These are phyloP conservation scores for Pulicaria dysenterica DNA, from an alignment of 129 eudicot species.

Conservation along the genomic window DNA sequence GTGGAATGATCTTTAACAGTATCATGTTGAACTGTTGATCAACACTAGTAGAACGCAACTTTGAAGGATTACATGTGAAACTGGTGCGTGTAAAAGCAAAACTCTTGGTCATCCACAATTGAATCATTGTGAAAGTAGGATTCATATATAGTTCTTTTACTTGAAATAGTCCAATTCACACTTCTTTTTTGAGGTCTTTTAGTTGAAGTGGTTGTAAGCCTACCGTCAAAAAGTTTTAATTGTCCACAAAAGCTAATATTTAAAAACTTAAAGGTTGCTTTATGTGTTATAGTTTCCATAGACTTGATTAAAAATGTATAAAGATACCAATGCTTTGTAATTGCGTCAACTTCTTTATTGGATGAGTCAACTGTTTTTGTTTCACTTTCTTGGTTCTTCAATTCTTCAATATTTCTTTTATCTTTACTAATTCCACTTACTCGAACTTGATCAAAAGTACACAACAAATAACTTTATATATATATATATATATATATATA, in stretches of 20 bases:
- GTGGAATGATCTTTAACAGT: not conserved
- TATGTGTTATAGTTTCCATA: not conserved
- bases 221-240: slow-evolving; percentile 11
- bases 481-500: no score
- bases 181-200: not conserved
- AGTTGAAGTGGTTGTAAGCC: slow-evolving; percentile 2
- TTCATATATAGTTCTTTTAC: not conserved
- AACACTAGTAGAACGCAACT: slow-evolving; percentile 19
- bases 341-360: not conserved
- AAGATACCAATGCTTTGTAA: not conserved
- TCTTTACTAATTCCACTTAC: no score
- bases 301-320: not conserved
- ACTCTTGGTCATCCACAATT: slow-evolving; percentile 7
- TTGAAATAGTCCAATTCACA: slow-evolving; percentile 7
- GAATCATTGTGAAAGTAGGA: not conserved
- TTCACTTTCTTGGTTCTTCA: no score
- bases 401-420: no score
- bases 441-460: no score
- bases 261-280: slow-evolving; percentile 1
- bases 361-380: not conserved
- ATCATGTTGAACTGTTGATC: slow-evolving; percentile 5
- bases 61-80: slow-evolving; percentile 24
- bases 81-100: slow-evolving; percentile 14
- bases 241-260: not conserved
- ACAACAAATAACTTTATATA: no score